Evolutionary conservation across 805 yeast genomes (phyloP), one percentile per base, ranked within the genome.

Genomic region (Isabelozyma heimii): DNA sequence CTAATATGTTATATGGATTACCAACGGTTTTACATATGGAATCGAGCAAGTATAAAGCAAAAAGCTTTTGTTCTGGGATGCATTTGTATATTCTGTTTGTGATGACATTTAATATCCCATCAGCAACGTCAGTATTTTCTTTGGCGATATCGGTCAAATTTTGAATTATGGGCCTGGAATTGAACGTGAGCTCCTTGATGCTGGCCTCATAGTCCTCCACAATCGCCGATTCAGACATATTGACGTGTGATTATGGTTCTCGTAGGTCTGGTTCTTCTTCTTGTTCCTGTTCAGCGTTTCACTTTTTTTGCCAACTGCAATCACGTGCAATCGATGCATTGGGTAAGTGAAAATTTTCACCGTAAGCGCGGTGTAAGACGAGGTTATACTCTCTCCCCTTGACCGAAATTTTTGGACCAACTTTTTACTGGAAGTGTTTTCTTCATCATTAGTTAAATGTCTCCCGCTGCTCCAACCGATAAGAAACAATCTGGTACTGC

Each of bases 21-120:
- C 97, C 97, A 30, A 89, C 85, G 59, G 85, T 89, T 66, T 94
- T 94, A 69, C 92, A 87, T 43, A 94, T 87, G 14, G 97, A 91
- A 66, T 94, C 98, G 48, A 94, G 69, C 42, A 92, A 76, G 62
- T 92, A 94, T 51, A 94, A 76, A 4, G 94, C 83, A 58, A 81
- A 94, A 43, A 94, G 76, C 67, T 94, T 94, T 55, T 89, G 91
- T 10, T 81, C 78, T 1, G 97, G 97, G 2, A 88, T 80, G 59
- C 94, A 80, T 64, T 81, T 85, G 54, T 79, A 77, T 44, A 92
- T 84, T 65, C 97, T 80, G 46, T 76, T 76, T 55, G 85, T 89
- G 47, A 94, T 81, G 13, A 91, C 89, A 47, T 81, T 80, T 14
- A 88, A 81, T 40, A 94, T 88, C 44, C 85, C 88, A 46, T 82